Percentiles rank a stretch among this genome's conserved stretches.
Evolutionary conservation across 768 basidiomycete genomes (phyloP).

Genomic region (Pleurotus eryngii): DNA sequence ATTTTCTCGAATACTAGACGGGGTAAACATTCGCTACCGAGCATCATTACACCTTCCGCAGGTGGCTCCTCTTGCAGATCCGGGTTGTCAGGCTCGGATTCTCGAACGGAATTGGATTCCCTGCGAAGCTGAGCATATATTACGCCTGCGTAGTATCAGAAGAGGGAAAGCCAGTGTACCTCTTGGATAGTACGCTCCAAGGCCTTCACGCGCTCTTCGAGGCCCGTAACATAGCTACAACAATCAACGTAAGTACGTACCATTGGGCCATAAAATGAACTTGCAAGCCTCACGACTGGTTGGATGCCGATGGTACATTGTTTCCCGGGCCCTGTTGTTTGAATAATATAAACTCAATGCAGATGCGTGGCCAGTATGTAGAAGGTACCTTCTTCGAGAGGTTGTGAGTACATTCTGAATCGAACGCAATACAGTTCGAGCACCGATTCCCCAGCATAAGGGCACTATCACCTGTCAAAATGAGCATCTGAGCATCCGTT

Average conservation of each 20-base stretch:
- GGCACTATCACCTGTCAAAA: slow-evolving; percentile 58
- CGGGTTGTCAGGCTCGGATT: slow-evolving; percentile 35
- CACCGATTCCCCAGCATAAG: slow-evolving; percentile 66
- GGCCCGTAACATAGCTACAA: slow-evolving; percentile 50
- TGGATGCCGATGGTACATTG: too few relatives aligned
- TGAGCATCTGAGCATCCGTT: too few relatives aligned
- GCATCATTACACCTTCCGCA: background rate
- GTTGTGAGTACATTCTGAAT: slow-evolving; percentile 63
- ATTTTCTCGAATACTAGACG: background rate
- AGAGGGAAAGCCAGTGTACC: slow-evolving; percentile 16
- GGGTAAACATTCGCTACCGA: slow-evolving; percentile 1
- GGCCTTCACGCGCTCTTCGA: slow-evolving; percentile 58
- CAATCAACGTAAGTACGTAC: too few relatives aligned
- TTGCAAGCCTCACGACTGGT: too few relatives aligned
- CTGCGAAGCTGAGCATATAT: slow-evolving; percentile 50
- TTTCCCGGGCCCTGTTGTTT: too few relatives aligned
- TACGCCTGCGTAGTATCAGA: background rate
- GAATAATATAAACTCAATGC: too few relatives aligned
- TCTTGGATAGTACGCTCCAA: slow-evolving; percentile 52
- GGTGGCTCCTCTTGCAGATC: background rate
- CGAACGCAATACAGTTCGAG: slow-evolving; percentile 64
- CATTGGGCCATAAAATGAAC: too few relatives aligned
- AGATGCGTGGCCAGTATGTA: too few relatives aligned
- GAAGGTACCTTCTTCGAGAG: slow-evolving; percentile 33
- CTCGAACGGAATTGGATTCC: slow-evolving; percentile 57